Conservation (phyloP, 2,329 filamentous ascomycete genomes). For the Ceratocystiopsis minuta region DNA sequence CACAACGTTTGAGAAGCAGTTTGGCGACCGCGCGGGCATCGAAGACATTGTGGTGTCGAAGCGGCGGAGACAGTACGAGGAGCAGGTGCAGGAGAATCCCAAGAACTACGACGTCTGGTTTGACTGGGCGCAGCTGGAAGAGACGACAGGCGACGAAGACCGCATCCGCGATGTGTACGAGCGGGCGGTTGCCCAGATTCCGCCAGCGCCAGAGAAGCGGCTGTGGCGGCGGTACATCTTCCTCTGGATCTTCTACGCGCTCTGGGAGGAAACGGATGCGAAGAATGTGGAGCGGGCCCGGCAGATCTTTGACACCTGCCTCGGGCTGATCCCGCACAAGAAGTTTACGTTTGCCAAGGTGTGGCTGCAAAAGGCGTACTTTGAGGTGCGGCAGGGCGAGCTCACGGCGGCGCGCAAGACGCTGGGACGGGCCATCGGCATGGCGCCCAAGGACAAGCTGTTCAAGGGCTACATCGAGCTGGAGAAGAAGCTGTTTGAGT, state of each 20-base stretch:
- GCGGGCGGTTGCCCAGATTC: slow-evolving; percentile 84
- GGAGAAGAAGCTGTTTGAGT: slow-evolving; percentile 87
- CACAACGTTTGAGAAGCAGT: slow-evolving; percentile 96
- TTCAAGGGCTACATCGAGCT: slow-evolving; percentile 89
- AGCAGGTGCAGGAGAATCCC: slow-evolving; percentile 79
- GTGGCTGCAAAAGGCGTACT: slow-evolving; percentile 86
- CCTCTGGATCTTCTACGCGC: slow-evolving; percentile 90
- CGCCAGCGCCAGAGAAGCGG: slow-evolving; percentile 87
- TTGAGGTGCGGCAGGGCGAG: slow-evolving; percentile 76
- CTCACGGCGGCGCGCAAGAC: slow-evolving; percentile 70
- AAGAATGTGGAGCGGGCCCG: slow-evolving; percentile 62
- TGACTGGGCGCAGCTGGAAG: slow-evolving; percentile 81
- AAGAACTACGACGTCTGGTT: slow-evolving; percentile 98
- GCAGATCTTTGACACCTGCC: slow-evolving; percentile 78
- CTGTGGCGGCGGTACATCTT: slow-evolving; percentile 98
- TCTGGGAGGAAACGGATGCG: slow-evolving; percentile 82
- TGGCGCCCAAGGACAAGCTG: slow-evolving; percentile 89
- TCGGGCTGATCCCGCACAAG: slow-evolving; percentile 82
- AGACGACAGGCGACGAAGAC: slow-evolving; percentile 64
- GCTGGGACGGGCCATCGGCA: slow-evolving; percentile 74
- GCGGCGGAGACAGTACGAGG: slow-evolving; percentile 80
- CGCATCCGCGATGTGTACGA: slow-evolving; percentile 87
- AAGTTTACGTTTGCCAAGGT: slow-evolving; percentile 95
- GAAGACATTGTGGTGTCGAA: slow-evolving; percentile 95
- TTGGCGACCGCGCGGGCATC: slow-evolving; percentile 79